Base-by-base conservation (phyloP, 1,284 basidiomycete genomes). In the Wallemia hederae region DNA sequence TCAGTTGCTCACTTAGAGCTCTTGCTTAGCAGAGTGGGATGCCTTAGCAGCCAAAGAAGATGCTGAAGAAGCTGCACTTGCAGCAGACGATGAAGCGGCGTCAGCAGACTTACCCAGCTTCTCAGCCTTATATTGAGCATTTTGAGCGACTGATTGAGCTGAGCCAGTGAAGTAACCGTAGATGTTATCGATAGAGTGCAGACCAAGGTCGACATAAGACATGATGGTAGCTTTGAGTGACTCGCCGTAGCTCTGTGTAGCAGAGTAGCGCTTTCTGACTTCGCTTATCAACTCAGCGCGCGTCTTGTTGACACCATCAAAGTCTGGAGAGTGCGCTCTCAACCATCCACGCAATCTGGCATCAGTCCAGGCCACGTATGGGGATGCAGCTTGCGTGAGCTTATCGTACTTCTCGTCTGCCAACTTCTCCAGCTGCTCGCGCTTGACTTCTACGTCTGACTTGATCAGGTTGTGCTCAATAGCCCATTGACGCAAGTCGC, bases 331-430 rank as follows among this genome's bases (percentile, higher is more conserved):
- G 39, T 29, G 24, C 27, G 39, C 63, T 62, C 85, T 77, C 27
- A 90, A 76, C 69, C 81, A 87, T 0, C 83, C 85, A 60, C 87
- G 82, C 28, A 91, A 77, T 57, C 86, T 78, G 1, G 87, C 83
- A 66, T 90, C 86, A 17, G 87, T 85, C 87, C 87, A 91, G n/a
- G 77, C 76, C 59, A 89, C 74, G 70, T 87, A 59, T 22, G 73
- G 73, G 0, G 71, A 66, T 24, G 72, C 70, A 26, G 67, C 64
- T 55, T 70, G 67, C 65, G 71, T 71, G 69, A 76, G 74, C 67
- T 72, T 68, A 61, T 67, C 74, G 59, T 65, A 83, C 78, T 82
- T 83, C 60, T 76, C 75, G 62, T 81, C 74, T 64, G 85, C 82
- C 59, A 80, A 63, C 62, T 77, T 75, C 58, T 84, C 69, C 0